Evolutionary conservation across 1,284 basidiomycete genomes (phyloP), one percentile per base, ranked within the genome.

Genomic region (Cryptococcus sp.): DNA sequence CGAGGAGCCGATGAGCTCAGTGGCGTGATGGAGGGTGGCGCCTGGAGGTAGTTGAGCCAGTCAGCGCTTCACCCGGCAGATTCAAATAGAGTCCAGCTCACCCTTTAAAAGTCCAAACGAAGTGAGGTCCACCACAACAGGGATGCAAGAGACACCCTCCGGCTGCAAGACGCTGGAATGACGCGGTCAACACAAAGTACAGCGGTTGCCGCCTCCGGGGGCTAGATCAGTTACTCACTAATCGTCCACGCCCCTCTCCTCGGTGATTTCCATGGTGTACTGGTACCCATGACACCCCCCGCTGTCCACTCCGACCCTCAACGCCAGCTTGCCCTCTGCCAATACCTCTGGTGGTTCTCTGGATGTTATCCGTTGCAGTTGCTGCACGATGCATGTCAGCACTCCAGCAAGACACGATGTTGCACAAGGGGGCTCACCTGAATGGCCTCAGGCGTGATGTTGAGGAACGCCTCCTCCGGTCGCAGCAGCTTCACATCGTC

Each of bases 251-350:
- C 74, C 76, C 2, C 78, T 70, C 35, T 78, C 66, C 54, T 80
- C 74, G 0, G 78, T 79, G 12, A 83, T 61, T 40, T 79, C 78
- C 75, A 83, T 80, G 55, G 79, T 81, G 70, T 83, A 82, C 60
- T 82, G 81, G 63, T 82, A 83, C 4, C 82, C 82, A 62, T 83
- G 82, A 68, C 82, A 83, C 24, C 82, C 82, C 16, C 82, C 82
- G 15, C 77, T 78, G 59, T 82, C 82, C 21, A 83, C 82, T 0
- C 77, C 75, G 15, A 83, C 74, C 33, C 82, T 68, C 13, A 83
- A 65, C 0, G 79, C 79, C 9, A 82, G 63, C 12, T 70, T 63
- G 0, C 70, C 67, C 53, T 79, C 69, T 11, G 52, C 60, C 9
- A 67, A 43, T 4, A 66, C 55, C 36, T 70, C 70, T 37, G 64